Conservation (phyloP, 805 yeast species). For the Lachancea nothofagi region DNA sequence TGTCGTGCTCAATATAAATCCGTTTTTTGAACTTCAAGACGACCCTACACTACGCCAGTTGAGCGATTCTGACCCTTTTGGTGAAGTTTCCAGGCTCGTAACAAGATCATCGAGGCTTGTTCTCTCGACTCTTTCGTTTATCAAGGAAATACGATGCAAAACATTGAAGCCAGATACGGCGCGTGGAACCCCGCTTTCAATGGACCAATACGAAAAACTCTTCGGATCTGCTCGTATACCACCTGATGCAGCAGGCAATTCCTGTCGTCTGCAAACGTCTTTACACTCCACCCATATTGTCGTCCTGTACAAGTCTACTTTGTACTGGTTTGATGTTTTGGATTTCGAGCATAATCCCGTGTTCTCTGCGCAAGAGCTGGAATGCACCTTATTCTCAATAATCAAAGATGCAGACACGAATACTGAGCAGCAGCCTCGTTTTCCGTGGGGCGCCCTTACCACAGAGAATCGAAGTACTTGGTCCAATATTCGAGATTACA, state of each 20-base stretch:
- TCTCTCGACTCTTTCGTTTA: slow-evolving; percentile 69
- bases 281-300: slow-evolving; percentile 70
- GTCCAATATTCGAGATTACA: slow-evolving; percentile 64
- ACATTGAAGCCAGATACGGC: slow-evolving; percentile 68
- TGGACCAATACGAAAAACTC: slow-evolving; percentile 85
- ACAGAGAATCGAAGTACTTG: slow-evolving; percentile 85
- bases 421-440: neutral
- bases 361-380: slow-evolving; percentile 68
- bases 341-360: slow-evolving; percentile 67
- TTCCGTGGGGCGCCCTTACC: slow-evolving; percentile 80
- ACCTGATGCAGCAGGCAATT: slow-evolving; percentile 51
- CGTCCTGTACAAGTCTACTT: slow-evolving; percentile 78
- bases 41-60: slow-evolving; percentile 60
- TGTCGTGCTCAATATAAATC: slow-evolving; percentile 86
- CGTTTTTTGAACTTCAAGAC: slow-evolving; percentile 84
- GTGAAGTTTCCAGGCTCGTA: slow-evolving; percentile 46
- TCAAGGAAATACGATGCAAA: slow-evolving; percentile 69
- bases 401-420: slow-evolving; percentile 55
- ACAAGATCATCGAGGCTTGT: slow-evolving; percentile 78
- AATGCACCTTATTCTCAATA: slow-evolving; percentile 67
- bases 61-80: slow-evolving; percentile 29
- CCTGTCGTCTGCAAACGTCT: slow-evolving; percentile 80
- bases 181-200: slow-evolving; percentile 66
- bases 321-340: slow-evolving; percentile 91
- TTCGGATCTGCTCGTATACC: slow-evolving; percentile 90